Conservation (phyloP, 805 yeast genomes). For the Candida gorgasii region DNA sequence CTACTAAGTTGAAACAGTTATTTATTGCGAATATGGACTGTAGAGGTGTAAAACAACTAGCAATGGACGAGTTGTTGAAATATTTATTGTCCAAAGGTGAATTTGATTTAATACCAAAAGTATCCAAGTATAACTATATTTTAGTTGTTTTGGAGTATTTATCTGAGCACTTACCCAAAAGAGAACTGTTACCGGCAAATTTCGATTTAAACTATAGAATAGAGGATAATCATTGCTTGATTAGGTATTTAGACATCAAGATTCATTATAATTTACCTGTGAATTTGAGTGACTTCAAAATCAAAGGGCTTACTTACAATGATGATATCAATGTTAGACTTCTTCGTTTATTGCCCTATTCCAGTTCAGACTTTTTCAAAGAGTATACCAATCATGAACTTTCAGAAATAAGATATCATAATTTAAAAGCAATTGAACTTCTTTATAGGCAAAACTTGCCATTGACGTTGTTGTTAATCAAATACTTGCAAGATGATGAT, state of each 20-base stretch:
- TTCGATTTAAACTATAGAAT: too few species aligned
- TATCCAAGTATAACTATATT: neutral
- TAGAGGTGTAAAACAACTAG: constrained; percentile 12
- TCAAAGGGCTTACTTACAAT: neutral
- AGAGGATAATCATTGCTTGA: constrained; percentile 3
- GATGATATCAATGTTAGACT: constrained; percentile 5
- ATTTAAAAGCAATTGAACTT: neutral
- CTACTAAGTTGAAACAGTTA: neutral
- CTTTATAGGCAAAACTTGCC: neutral
- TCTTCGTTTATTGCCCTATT: neutral
- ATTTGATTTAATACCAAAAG: constrained; percentile 1
- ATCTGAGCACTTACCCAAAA: neutral
- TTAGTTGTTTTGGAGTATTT: constrained; percentile 2
- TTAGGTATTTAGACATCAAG: constrained; percentile 4
- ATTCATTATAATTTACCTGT: neutral
- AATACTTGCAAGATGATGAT: constrained; percentile 7
- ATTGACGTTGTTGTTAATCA: neutral
- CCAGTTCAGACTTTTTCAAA: neutral
- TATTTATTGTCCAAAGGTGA: constrained; percentile 5
- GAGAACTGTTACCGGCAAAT: too few species aligned
- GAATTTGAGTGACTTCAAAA: neutral
- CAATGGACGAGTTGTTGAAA: constrained; percentile 9
- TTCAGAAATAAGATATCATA: constrained; percentile 1
- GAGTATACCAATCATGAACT: neutral
- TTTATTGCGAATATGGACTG: constrained; percentile 1